Evolutionary conservation across 2,329 filamentous ascomycete genomes (phyloP).

Genomic region (Cryphonectria naterciae): DNA sequence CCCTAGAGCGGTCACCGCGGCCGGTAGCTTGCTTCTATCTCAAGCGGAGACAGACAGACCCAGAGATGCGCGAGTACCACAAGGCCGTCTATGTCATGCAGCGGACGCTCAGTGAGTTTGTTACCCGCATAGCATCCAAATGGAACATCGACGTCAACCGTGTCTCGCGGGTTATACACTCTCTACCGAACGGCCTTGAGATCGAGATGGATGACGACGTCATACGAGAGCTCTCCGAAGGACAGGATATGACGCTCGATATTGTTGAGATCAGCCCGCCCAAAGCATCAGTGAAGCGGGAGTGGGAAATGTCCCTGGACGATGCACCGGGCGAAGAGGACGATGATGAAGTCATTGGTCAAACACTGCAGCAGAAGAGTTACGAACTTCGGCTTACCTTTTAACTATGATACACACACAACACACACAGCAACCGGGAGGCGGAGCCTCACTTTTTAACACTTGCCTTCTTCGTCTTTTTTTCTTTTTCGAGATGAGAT

Average conservation of each 20-base stretch:
- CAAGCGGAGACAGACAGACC: slow-evolving; percentile 53
- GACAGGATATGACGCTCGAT: slow-evolving; percentile 87
- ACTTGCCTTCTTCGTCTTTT: not conserved
- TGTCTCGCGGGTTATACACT: slow-evolving; percentile 72
- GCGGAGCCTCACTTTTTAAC: not conserved
- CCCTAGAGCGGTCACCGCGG: slow-evolving; percentile 71
- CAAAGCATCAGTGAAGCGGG: slow-evolving; percentile 51
- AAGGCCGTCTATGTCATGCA: slow-evolving; percentile 84
- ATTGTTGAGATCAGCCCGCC: slow-evolving; percentile 49
- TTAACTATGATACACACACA: slow-evolving; percentile 36
- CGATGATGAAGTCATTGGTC: slow-evolving; percentile 38
- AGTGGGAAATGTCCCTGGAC: slow-evolving; percentile 67
- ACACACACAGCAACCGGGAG: slow-evolving; percentile 16
- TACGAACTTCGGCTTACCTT: slow-evolving; percentile 54
- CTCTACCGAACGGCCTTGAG: slow-evolving; percentile 75
- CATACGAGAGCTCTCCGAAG: slow-evolving; percentile 80
- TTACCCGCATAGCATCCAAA: slow-evolving; percentile 74
- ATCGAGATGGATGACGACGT: slow-evolving; percentile 92
- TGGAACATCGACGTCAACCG: slow-evolving; percentile 76
- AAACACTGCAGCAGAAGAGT: slow-evolving; percentile 38
- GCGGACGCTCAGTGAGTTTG: slow-evolving; percentile 75
- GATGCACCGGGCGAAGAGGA: slow-evolving; percentile 40
- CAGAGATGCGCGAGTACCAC: slow-evolving; percentile 67
- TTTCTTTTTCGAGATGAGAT: slow-evolving; percentile 13
- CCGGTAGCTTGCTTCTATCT: slow-evolving; percentile 89